A percentile compares a stretch with the other conserved stretches of the same genome.
Evolutionary conservation across 2,329 filamentous ascomycete genomes (phyloP).

Genomic region (Pseudodiploospora longispora): DNA sequence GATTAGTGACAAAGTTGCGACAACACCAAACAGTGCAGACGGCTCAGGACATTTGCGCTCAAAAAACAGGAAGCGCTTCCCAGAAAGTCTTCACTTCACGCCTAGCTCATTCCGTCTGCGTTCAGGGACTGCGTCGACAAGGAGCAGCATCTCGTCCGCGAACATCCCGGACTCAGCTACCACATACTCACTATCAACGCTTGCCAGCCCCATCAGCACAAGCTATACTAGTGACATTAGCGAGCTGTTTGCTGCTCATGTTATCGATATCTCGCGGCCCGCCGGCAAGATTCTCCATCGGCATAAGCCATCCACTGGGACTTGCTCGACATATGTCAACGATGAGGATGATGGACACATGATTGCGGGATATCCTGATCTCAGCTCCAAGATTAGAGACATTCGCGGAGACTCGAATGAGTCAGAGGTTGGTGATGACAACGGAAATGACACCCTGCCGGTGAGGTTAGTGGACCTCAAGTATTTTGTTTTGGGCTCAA

Average conservation of each 20-base stretch:
- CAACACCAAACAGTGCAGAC: slow-evolving; percentile 10
- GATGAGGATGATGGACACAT: slow-evolving; percentile 24
- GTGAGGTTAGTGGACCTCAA: slow-evolving; percentile 3
- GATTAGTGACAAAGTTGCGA: slow-evolving; percentile 13
- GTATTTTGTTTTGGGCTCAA: not conserved
- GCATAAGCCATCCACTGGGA: slow-evolving; percentile 24
- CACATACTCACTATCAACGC: slow-evolving; percentile 25
- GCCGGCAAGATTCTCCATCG: slow-evolving; percentile 23
- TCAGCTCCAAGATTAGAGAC: slow-evolving; percentile 7
- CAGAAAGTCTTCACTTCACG: slow-evolving; percentile 22
- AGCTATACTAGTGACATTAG: slow-evolving; percentile 26
- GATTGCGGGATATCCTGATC: slow-evolving; percentile 18
- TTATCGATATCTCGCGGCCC: slow-evolving; percentile 16
- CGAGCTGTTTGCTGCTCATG: slow-evolving; percentile 21
- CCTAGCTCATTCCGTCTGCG: slow-evolving; percentile 21
- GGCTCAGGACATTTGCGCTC: slow-evolving; percentile 1
- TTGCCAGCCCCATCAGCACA: slow-evolving; percentile 29
- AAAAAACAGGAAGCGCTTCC: slow-evolving; percentile 16
- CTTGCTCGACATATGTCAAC: slow-evolving; percentile 31
- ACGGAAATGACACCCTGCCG: slow-evolving; percentile 2
- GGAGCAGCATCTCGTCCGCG: slow-evolving; percentile 30
- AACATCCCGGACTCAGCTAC: slow-evolving; percentile 31
- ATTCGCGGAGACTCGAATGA: slow-evolving; percentile 5
- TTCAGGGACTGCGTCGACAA: slow-evolving; percentile 29
- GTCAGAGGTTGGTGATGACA: not conserved